Evolutionary conservation across 352 stramenopile species (phyloP).

Genomic region (Phytophthora nicotianae): DNA sequence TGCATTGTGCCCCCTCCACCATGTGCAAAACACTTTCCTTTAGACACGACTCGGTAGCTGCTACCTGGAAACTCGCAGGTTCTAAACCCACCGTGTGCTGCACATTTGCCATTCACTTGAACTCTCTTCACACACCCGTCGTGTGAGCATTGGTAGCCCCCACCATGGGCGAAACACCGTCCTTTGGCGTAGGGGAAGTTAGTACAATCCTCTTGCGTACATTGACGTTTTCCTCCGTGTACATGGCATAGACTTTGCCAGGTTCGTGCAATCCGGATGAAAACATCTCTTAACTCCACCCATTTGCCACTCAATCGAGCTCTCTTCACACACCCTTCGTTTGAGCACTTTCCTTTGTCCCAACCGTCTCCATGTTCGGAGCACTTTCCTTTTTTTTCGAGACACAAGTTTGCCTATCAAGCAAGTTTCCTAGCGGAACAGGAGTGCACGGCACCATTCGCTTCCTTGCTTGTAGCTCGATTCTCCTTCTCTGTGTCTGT

Average conservation of each 20-base stretch:
- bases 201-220: neutral
- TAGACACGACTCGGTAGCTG: neutral
- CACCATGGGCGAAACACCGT: neutral
- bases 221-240: neutral
- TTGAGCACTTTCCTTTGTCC: neutral
- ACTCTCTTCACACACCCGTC: neutral
- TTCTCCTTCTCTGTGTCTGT: neutral
- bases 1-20: neutral
- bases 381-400: neutral
- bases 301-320: neutral
- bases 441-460: no score
- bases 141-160: neutral
- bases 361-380: neutral
- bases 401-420: no score
- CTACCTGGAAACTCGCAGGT: neutral
- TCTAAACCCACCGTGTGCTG: neutral
- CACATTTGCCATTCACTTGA: slow-evolving; percentile 4
- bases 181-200: neutral
- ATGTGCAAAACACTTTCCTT: neutral
- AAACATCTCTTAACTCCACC: neutral
- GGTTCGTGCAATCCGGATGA: neutral
- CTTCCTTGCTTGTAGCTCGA: neutral
- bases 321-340: neutral
- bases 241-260: neutral
- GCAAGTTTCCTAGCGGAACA: no score